A percentile compares a stretch with the other conserved stretches of the same genome.
Evolutionary conservation across 2,329 filamentous ascomycete species (phyloP).

Genomic region (Colletotrichum camelliae): DNA sequence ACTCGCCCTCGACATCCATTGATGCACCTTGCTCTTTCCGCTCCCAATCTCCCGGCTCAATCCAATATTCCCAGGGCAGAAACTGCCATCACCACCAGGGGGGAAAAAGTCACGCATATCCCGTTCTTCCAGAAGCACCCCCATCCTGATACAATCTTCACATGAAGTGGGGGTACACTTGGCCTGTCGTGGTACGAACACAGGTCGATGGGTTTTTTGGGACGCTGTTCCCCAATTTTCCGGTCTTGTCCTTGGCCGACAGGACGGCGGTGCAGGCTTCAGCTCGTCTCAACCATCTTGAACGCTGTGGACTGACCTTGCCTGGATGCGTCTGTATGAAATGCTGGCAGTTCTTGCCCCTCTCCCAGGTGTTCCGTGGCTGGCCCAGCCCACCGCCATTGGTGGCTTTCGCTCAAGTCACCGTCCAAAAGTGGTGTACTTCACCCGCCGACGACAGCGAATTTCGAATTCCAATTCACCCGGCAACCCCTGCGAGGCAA

Average conservation of each 20-base stretch:
- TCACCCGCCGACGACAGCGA: not conserved
- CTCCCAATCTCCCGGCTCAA: not conserved
- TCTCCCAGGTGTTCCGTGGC: not conserved
- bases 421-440: not conserved
- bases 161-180: conserved; percentile 16
- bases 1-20: not conserved
- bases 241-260: not conserved
- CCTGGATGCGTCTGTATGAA: conserved; percentile 8
- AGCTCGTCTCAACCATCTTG: conserved; percentile 16
- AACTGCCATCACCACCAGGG: not conserved
- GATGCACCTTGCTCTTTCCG: not conserved
- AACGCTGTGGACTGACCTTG: conserved; percentile 10
- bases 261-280: not conserved
- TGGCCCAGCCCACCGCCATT: conserved; percentile 8
- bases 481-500: conserved; percentile 12
- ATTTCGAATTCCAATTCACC: not conserved
- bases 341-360: not conserved
- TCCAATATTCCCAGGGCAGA: not conserved
- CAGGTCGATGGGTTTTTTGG: not conserved
- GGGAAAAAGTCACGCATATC: not conserved
- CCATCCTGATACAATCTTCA: conserved; percentile 6
- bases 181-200: not conserved
- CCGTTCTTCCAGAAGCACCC: not conserved
- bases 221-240: conserved; percentile 11
- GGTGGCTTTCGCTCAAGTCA: conserved; percentile 4